Evolutionary conservation across 768 basidiomycete species (phyloP), one percentile per base, ranked within the genome.

Genomic region (Agrocybe praecox): DNA sequence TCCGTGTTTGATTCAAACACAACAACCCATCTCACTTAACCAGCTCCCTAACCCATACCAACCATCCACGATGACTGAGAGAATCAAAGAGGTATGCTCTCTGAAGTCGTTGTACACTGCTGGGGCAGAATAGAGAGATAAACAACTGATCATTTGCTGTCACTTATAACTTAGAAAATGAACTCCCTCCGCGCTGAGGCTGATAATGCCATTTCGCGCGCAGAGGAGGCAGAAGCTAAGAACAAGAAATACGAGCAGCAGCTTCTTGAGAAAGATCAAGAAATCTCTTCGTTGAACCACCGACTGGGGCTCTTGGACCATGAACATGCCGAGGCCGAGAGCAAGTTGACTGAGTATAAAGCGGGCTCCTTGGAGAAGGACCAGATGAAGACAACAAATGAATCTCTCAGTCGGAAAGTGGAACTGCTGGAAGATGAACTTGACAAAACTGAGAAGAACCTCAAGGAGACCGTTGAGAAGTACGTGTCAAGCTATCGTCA

Each of bases 391-490:
- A 80, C 81, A 19, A 84, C 85, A 21, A 90, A 82, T 58, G 96
- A 97, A 58, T 80, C 77, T 46, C 79, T 98, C 55, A 61, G 67
- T 29, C 80, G 96, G 60, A 99, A 98, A 81, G 85, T 98, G 24
- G 86, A 90, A 64, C 78, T 98, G 11, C 78, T 98, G 36, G 96
- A 98, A 75, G 94, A 96, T 68, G 96, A 99, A 75, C 83, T 99
- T 2, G 97, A 98, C 67, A 83, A 84, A 34, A 89, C 96, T 10
- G 97, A 99, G 81, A 96, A 94, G 86, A 94, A 94, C 69, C 78
- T 94, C 62, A 96, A 96, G 77, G 96, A 98, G 67, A 96, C 94
- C 1, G 88, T 91, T 26, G 97, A 98, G 76, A 96, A 94, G 96
- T 97, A 69, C 67, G 92, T 84, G 34, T 49, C 49, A 33, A 46